Evolutionary conservation across 305 asterid species (phyloP).

Genomic region (Caryopteris hybrid): DNA sequence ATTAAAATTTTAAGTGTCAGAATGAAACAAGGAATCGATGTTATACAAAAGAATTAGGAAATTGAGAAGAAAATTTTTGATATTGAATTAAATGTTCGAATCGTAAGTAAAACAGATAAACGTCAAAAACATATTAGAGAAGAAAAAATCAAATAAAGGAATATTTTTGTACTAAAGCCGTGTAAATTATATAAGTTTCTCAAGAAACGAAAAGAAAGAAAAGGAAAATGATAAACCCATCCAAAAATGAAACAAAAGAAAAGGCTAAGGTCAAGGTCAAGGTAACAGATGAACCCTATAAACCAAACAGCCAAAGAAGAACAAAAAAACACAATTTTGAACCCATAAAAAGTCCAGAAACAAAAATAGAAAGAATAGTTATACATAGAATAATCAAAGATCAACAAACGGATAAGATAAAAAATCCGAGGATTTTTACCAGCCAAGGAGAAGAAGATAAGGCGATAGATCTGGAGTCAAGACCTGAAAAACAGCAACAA

Average conservation of each 20-base stretch:
- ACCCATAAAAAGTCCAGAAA: slow-evolving; percentile 14
- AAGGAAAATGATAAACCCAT: slow-evolving; percentile 28
- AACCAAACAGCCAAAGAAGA: slow-evolving; percentile 4
- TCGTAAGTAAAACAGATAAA: slow-evolving; percentile 7
- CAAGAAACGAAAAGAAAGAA: not conserved
- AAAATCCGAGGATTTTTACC: slow-evolving; percentile 38
- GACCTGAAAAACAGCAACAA: slow-evolving; percentile 52
- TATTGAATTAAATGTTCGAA: not conserved
- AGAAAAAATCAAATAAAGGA: not conserved
- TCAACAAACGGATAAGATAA: slow-evolving; percentile 19
- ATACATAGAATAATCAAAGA: slow-evolving; percentile 20
- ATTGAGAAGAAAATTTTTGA: not conserved
- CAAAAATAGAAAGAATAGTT: not conserved
- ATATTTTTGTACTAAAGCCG: not conserved
- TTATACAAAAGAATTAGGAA: not conserved
- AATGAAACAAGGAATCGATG: not conserved
- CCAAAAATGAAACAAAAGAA: not conserved
- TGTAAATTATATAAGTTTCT: too few species aligned
- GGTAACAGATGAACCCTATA: slow-evolving; percentile 29
- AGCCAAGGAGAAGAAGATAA: slow-evolving; percentile 43
- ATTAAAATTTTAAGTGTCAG: not conserved
- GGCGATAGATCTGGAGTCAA: slow-evolving; percentile 55
- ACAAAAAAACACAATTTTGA: slow-evolving; percentile 16
- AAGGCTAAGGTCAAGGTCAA: not conserved
- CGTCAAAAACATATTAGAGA: not conserved